A percentile compares a stretch with the other conserved stretches of the same genome.
phyloP scores from a whole-genome alignment of 345 rosid species.

The Eucalyptus pumila region DNA sequence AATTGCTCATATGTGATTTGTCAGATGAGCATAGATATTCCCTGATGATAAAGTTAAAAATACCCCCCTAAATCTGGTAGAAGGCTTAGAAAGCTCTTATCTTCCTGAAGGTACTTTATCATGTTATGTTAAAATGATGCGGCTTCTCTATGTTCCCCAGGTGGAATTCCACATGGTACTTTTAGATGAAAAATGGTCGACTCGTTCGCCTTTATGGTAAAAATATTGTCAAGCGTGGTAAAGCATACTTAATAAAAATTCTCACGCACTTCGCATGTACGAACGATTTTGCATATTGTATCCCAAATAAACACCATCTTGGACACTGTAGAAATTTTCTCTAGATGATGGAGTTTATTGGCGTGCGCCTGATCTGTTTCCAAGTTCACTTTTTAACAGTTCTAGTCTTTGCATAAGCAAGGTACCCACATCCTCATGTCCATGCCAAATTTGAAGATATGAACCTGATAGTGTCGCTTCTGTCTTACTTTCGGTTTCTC shows the following conservation, averaged over 20 bases:
- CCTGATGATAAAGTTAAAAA: neutral
- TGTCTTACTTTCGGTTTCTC: neutral
- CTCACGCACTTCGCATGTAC: neutral
- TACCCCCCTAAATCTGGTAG: neutral
- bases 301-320: neutral
- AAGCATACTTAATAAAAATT: neutral
- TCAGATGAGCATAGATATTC: neutral
- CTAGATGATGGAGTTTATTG: neutral
- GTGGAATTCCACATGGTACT: neutral
- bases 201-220: neutral
- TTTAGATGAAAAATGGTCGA: neutral
- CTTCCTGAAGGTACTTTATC: neutral
- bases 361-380: neutral
- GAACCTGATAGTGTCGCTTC: neutral
- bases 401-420: neutral
- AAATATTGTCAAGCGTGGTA: neutral
- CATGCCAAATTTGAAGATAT: neutral
- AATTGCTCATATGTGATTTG: neutral
- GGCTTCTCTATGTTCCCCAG: neutral
- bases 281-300: neutral
- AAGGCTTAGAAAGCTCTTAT: neutral
- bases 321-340: neutral
- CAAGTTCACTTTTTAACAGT: neutral
- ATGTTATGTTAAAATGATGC: neutral
- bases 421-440: neutral